phyloP scores from a whole-genome alignment of 495 filamentous ascomycete genomes.

The Stereocaulon alpinum region DNA sequence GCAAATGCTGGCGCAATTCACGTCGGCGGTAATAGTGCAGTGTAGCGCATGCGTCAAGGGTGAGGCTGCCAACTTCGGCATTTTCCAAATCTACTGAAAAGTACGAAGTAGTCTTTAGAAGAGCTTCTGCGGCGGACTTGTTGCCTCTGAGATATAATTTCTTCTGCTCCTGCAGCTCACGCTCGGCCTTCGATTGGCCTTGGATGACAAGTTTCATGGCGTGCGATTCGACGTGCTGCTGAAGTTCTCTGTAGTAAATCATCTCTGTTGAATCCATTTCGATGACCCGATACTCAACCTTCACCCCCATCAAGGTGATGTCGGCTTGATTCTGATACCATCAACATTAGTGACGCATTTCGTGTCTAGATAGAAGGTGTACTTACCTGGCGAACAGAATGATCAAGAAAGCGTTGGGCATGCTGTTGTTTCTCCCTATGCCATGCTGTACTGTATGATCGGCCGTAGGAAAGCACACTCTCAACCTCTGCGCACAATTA shows the following conservation, averaged over 20 bases:
- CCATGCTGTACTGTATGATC: constrained; percentile 40
- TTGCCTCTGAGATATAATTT: too few relatives aligned
- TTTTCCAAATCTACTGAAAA: too few relatives aligned
- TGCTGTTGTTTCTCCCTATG: constrained; percentile 36
- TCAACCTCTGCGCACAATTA: constrained; percentile 27
- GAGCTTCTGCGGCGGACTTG: too few relatives aligned
- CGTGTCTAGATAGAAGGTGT: not conserved
- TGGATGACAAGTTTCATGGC: not conserved
- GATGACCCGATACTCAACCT: too few relatives aligned
- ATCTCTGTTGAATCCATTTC: not conserved
- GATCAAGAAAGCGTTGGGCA: constrained; percentile 44
- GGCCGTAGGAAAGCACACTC: constrained; percentile 36
- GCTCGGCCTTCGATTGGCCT: too few relatives aligned
- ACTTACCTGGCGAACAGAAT: constrained; percentile 38
- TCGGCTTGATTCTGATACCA: not conserved
- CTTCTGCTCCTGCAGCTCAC: too few relatives aligned
- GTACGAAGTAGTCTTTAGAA: too few relatives aligned
- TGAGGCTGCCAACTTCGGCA: too few relatives aligned
- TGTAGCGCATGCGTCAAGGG: too few relatives aligned
- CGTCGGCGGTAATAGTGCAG: too few relatives aligned
- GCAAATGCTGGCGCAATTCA: too few relatives aligned
- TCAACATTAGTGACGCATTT: not conserved
- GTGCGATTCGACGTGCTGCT: not conserved
- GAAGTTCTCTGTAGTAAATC: not conserved
- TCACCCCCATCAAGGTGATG: not conserved